Conservation (phyloP, 2,329 filamentous ascomycete species). For the Pestalotiopsis sp. region DNA sequence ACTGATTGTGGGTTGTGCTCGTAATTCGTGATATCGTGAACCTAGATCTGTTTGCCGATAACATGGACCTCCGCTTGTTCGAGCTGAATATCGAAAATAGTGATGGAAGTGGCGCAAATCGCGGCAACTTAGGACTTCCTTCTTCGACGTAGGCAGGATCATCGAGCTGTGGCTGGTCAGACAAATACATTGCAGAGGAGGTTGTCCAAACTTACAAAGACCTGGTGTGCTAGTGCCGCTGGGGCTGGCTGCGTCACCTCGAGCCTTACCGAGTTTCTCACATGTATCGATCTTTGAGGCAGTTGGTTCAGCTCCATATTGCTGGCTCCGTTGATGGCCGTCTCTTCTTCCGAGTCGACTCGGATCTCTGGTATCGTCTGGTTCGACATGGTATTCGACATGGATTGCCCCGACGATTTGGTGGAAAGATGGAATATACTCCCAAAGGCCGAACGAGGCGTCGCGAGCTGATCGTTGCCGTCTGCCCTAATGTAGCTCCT, state of each 20-base stretch:
- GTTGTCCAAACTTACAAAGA: neutral
- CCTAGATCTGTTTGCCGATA: neutral
- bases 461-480: neutral
- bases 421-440: conserved; percentile 1
- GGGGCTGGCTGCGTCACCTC: neutral
- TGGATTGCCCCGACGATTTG: neutral
- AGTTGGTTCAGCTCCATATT: neutral
- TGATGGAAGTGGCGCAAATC: neutral
- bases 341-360: neutral
- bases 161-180: neutral
- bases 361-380: neutral
- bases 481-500: neutral
- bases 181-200: no score
- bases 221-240: neutral
- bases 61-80: neutral
- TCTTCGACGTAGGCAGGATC: neutral
- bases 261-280: neutral
- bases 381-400: neutral
- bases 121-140: neutral
- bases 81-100: conserved; percentile 5
- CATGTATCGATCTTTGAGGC: neutral
- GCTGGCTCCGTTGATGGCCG: neutral
- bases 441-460: neutral
- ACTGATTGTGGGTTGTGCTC: neutral
- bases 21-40: neutral